Conservation (phyloP, 2,329 filamentous ascomycete genomes). For the Claviceps citrina region DNA sequence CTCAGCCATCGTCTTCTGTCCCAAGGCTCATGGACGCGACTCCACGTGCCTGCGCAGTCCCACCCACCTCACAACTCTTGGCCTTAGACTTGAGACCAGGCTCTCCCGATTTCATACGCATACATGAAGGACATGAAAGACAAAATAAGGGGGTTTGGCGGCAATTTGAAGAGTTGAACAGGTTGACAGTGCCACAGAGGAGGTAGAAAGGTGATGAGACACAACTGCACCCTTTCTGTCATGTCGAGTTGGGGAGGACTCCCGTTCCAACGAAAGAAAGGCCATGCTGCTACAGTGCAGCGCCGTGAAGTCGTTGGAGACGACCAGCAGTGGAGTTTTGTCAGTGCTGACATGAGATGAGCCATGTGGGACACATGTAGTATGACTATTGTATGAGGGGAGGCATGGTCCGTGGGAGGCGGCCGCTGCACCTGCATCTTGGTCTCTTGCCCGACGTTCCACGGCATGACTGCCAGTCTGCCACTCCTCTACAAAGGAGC, state of each 20-base stretch:
- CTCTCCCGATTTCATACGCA: background rate
- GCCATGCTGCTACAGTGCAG: too few relatives aligned
- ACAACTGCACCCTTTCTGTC: too few relatives aligned
- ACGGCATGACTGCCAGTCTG: slow-evolving; percentile 5
- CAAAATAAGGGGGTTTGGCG: too few relatives aligned
- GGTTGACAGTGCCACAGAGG: too few relatives aligned
- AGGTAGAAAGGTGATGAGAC: too few relatives aligned
- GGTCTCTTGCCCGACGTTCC: slow-evolving; percentile 7
- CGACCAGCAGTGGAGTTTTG: background rate
- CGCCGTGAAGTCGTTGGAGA: background rate
- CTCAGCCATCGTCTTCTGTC: background rate
- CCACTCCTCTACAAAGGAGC: too few relatives aligned
- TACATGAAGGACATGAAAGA: background rate
- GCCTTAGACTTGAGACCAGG: background rate
- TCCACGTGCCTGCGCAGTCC: slow-evolving; percentile 5
- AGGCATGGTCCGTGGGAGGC: background rate
- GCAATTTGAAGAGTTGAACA: too few relatives aligned
- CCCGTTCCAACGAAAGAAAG: too few relatives aligned
- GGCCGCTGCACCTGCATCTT: slow-evolving; percentile 5
- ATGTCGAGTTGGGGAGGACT: too few relatives aligned
- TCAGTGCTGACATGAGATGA: slow-evolving; percentile 9
- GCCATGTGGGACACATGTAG: too few relatives aligned
- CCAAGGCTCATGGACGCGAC: slow-evolving; percentile 7
- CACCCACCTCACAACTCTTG: background rate
- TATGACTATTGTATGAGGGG: too few relatives aligned